Percentiles rank a stretch among this genome's conserved stretches.
Evolutionary conservation across 805 yeast genomes (phyloP).

Genomic region (Kurtzmaniella fragi): DNA sequence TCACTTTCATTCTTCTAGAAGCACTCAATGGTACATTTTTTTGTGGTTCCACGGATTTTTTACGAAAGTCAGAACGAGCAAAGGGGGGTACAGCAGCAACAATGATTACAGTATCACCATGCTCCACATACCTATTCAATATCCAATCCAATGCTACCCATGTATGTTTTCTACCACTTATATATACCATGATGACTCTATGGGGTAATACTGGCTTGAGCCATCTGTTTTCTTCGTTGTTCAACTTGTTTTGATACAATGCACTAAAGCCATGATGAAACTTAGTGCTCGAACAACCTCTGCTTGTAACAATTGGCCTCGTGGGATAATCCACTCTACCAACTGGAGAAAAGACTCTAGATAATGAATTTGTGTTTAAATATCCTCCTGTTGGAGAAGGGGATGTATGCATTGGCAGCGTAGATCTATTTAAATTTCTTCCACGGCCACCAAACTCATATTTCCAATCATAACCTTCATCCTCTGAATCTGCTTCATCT

Average conservation of each 20-base stretch:
- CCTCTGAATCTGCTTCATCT: conserved; percentile 17
- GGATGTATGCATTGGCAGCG: conserved; percentile 7
- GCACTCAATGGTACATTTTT: conserved; percentile 18
- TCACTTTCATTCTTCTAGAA: conserved; percentile 26
- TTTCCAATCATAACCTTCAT: conserved; percentile 7
- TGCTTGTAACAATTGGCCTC: conserved; percentile 34
- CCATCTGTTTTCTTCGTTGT: conserved; percentile 12
- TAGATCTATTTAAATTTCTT: conserved; percentile 12
- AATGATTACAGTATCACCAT: conserved; percentile 65
- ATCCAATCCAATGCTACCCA: conserved; percentile 82
- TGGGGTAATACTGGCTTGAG: conserved; percentile 40
- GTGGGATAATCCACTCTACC: conserved; percentile 29
- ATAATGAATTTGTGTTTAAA: conserved; percentile 11
- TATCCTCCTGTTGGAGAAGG: conserved; percentile 14
- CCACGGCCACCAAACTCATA: conserved; percentile 1
- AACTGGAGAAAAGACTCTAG: conserved; percentile 6
- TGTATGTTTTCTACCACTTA: conserved; percentile 69
- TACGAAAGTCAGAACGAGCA: conserved; percentile 6
- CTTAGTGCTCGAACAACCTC: conserved; percentile 41
- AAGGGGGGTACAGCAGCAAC: conserved; percentile 44
- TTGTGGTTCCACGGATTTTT: conserved; percentile 11
- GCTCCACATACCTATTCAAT: conserved; percentile 46
- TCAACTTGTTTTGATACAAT: conserved; percentile 36
- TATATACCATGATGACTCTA: conserved; percentile 56
- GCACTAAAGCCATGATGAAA: conserved; percentile 44